phyloP scores from a whole-genome alignment of 163 green algal species.

The Coccomyxa subellipsoidea region DNA sequence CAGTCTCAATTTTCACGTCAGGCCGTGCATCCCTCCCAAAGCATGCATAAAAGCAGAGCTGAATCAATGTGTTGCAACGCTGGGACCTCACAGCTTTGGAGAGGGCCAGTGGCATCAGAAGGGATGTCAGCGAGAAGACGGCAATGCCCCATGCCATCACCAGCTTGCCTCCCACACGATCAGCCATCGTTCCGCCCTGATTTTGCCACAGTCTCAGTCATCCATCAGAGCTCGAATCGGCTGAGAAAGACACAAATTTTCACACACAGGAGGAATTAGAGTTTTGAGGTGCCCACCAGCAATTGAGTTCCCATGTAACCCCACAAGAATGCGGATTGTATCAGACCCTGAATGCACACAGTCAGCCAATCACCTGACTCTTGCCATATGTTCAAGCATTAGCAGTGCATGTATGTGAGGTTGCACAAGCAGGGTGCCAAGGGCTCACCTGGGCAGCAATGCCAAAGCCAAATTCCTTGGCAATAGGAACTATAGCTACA shows the following conservation, averaged over 20 bases:
- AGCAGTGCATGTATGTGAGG: not conserved
- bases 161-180: slow-evolving; percentile 66
- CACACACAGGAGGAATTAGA: not conserved
- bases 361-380: not conserved
- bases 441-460: slow-evolving; percentile 31
- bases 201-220: slow-evolving; percentile 42
- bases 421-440: not conserved
- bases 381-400: not conserved
- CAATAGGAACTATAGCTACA: slow-evolving; percentile 81
- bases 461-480: slow-evolving; percentile 71
- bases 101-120: slow-evolving; percentile 64
- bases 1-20: too few species aligned
- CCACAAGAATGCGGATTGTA: slow-evolving; percentile 80
- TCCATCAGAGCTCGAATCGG: too few species aligned
- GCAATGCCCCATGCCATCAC: slow-evolving; percentile 73
- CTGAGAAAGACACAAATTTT: too few species aligned
- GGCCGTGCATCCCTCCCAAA: too few species aligned
- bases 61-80: too few species aligned
- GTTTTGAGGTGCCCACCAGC: not conserved
- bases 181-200: slow-evolving; percentile 67
- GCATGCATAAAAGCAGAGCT: too few species aligned
- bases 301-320: slow-evolving; percentile 67
- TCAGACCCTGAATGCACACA: slow-evolving; percentile 52
- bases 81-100: slow-evolving; percentile 8
- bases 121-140: slow-evolving; percentile 68